phyloP scores from a whole-genome alignment of 1,284 basidiomycete genomes.

The Heterobasidion irregulare region DNA sequence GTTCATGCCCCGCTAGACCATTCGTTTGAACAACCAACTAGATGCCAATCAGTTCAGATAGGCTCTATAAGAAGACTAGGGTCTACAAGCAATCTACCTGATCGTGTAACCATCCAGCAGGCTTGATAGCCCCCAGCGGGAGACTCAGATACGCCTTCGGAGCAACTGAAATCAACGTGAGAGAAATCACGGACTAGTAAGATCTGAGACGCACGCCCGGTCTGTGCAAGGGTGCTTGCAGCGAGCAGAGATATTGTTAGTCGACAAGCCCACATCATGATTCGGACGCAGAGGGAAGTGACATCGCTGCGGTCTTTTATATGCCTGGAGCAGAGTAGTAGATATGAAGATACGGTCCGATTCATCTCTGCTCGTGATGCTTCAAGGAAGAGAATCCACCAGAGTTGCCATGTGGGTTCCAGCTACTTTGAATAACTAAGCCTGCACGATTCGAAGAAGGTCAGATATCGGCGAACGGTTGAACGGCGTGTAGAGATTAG shows the following conservation, averaged over 20 bases:
- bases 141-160: slow-evolving; percentile 41
- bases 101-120: slow-evolving; percentile 45
- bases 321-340: too few species aligned
- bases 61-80: neutral
- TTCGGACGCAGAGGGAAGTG: neutral
- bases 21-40: slow-evolving; percentile 35
- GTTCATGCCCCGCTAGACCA: slow-evolving; percentile 46
- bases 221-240: neutral
- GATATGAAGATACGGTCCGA: too few species aligned
- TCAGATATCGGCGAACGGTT: too few species aligned
- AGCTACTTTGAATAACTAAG: too few species aligned
- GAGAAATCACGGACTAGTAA: neutral
- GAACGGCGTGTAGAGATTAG: too few species aligned
- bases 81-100: slow-evolving; percentile 24
- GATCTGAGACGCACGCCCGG: neutral
- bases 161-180: slow-evolving; percentile 27
- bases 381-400: too few species aligned
- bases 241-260: neutral
- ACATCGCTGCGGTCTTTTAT: neutral
- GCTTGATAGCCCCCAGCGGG: slow-evolving; percentile 38
- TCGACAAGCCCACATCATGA: neutral
- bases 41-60: slow-evolving; percentile 22
- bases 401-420: too few species aligned
- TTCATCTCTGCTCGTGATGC: too few species aligned
- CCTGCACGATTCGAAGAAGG: too few species aligned